Conservation (phyloP, 2,329 filamentous ascomycete genomes). For the Sordariomycetes sp. region DNA sequence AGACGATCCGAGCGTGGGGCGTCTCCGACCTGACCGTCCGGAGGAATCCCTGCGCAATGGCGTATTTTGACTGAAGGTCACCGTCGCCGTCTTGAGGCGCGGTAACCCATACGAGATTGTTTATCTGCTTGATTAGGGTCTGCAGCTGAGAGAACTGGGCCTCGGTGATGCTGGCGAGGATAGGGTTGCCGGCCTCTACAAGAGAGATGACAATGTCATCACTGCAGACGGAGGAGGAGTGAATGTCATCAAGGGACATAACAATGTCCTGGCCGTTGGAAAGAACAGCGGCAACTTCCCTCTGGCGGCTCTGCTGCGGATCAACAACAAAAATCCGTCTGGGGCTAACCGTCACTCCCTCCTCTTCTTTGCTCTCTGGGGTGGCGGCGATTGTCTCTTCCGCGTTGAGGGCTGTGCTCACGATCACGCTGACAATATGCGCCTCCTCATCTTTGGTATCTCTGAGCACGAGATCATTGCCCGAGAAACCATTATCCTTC, state of each 20-base stretch:
- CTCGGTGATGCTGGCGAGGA: conserved; percentile 1
- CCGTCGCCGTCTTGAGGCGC: not conserved
- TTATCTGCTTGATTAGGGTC: not conserved
- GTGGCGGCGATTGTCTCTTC: not conserved
- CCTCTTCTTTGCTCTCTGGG: not conserved
- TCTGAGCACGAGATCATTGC: conserved; percentile 4
- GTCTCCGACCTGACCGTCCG: conserved; percentile 1
- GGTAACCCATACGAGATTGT: conserved; percentile 2
- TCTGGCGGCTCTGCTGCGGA: conserved; percentile 1
- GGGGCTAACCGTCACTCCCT: not conserved
- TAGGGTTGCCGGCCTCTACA: not conserved
- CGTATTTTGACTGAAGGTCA: conserved; percentile 1
- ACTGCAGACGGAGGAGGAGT: not conserved
- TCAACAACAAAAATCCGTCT: not conserved
- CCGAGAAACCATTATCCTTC: conserved; percentile 5
- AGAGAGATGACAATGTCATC: conserved; percentile 3
- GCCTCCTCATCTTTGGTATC: conserved; percentile 1
- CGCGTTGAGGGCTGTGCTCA: conserved; percentile 1
- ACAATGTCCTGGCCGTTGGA: not conserved
- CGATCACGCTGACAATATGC: conserved; percentile 3
- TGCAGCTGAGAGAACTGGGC: not conserved
- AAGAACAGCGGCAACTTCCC: not conserved
- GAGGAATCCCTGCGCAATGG: conserved; percentile 1
- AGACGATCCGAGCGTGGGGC: not conserved
- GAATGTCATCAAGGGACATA: not conserved